Base-by-base conservation (phyloP, 305 asterid genomes). In the Plantago lanceolata region DNA sequence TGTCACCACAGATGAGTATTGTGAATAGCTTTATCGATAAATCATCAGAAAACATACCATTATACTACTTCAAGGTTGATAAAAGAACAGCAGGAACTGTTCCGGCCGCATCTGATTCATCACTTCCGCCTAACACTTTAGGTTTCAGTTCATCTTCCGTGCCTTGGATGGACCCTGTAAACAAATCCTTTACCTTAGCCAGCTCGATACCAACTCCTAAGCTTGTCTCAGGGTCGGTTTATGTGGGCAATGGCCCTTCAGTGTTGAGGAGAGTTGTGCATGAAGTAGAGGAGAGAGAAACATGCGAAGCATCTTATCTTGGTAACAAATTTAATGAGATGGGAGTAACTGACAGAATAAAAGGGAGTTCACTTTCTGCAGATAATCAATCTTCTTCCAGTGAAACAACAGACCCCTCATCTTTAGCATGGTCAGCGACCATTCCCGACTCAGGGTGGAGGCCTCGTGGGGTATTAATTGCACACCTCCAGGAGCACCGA, bases 391-490 rank as follows among this genome's bases (percentile, higher is more conserved):
- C 85, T 49, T 57, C 77, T 21, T 68, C 86, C 11, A 67, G 75
- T 18, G 96, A 90, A 82, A 79, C 84, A 70, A 70, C 81, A 44
- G 97, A 84, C 57, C 66, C 76, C 58, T 73, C 95, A 43, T 76
- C 95, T 29, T 76, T 76, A 67, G 81, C 85, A 50, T 80, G 85
- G 84, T 76, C 93, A 69, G 82, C 95, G 26, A 79, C 89, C 48
- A 66, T 86, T 83, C 92, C 96, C 47, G 97, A 90, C 81, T 94
- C 99, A 53, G 97, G 97, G 54, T 94, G 99, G 99, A 90, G 90
- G 80, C 99, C 97, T 65, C 95, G 96, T 60, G 99, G 97, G 72
- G 97, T 94, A 68, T 78, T 94, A 84, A 96, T 94, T 73, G 99
- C 97, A 43, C 97, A 94, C 72, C 88, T 94, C 65, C 99, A 90